Base-by-base conservation (phyloP, 257 asterid genomes). In the Mentha longifolia region DNA sequence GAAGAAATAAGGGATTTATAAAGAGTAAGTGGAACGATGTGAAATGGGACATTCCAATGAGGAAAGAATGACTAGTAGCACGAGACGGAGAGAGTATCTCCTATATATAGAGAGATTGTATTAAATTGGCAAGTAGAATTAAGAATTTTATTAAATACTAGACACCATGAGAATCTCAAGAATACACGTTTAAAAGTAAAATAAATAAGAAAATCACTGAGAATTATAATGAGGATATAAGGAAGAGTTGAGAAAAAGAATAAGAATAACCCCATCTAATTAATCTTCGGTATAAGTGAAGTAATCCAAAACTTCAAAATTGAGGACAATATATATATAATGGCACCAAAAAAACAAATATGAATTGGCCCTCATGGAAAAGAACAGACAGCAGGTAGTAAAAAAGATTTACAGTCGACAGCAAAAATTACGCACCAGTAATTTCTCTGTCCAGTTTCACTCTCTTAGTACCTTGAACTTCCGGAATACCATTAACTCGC, bases 371-470 rank as follows among this genome's bases (percentile, higher is more conserved):
- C 59, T 39, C 69, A 28, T 11, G 49, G 20, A 28, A 57, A 28
- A 57, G 12, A 57, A 57, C n/a, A 39, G 57, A 17, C 47, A 42
- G 3, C 47, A 42, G 13, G 39, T 31, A 59, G 14, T 33, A 55
- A 77, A 39, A 46, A 80, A 70, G 73, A 72, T 67, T 64, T 75
- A 80, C 79, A 80, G 45, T 61, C 9, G 54, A 51, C 46, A 22
- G 62, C 76, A 50, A 33, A 35, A 47, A 41, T 78, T 71, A 86
- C 67, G 77, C 68, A 71, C 86, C 80, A 49, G 82, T 77, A 61
- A 85, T 85, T 74, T 82, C 87, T 75, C 87, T 77, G 73, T 85
- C 88, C 77, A 84, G 28, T 82, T 88, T 88, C 84, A 82, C 69
- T 78, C 91, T 85, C 84, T 88, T 88, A 11, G 79, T 28, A 71